Evolutionary conservation across 1,139 yeast genomes (phyloP), one percentile per base, ranked within the genome.

Genomic region (Taphrina deformans): DNA sequence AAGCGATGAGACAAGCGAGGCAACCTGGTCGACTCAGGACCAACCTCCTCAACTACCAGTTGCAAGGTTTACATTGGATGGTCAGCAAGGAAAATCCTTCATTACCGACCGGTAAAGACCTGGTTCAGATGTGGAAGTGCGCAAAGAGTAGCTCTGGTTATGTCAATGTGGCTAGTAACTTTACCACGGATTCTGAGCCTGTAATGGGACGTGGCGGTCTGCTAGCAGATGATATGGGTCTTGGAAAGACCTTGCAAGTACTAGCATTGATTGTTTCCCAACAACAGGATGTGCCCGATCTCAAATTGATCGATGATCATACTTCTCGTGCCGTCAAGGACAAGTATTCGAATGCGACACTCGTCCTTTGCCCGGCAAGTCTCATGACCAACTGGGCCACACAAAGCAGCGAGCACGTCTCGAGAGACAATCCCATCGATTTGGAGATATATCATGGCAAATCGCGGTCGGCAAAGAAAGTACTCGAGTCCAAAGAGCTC

Each of bases 191-290:
- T 16, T 31, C 40, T 4, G 21, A 45, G 7, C 69, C 70, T 10
- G 21, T 12, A 10, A 55, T 68, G 29, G 48, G 62, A 29, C 67
- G 68, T 45, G 98, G 99, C 26, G 99, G 99, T 0, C 88, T 92
- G 18, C 78, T 92, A 14, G 96, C 97, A 0, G 98, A 92, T 76
- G 98, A 92, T 73, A 92, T 92, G 98, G 98, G 98, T 0, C 79
- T 92, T 6, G 98, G 98, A 52, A 92, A 92, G 73, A 92, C 98
- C 0, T 88, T 92, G 23, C 88, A 96, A 0, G 85, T 96, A 0
- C 75, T 90, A 68, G 83, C 97, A 0, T 76, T 93, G 61, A 79
- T 93, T 7, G 84, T 87, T 59, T 61, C 53, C 67, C 67, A 29
- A 18, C 64, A 9, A 29, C 48, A 61, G 46, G 21, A 12, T 46